Evolutionary conservation across 1,284 basidiomycete species (phyloP).

Genomic region (Trichosporon asahii): DNA sequence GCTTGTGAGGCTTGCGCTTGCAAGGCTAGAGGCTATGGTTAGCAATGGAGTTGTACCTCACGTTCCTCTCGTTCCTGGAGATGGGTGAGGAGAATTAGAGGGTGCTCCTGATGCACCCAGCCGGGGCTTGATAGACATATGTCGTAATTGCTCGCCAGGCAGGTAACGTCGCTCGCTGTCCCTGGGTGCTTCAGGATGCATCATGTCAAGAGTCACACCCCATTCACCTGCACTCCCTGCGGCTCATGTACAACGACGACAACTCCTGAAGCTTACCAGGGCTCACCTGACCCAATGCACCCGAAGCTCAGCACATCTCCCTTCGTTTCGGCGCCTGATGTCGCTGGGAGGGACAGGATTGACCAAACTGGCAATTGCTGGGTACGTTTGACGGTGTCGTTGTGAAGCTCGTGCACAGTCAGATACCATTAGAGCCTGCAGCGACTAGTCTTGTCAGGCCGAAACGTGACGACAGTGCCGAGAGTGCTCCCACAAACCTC

Average conservation of each 20-base stretch:
- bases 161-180: constrained; percentile 4
- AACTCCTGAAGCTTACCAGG: background rate
- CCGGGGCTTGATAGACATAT: background rate
- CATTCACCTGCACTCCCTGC: background rate
- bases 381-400: background rate
- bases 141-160: background rate
- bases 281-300: background rate
- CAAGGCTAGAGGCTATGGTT: background rate
- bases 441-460: background rate
- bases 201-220: background rate
- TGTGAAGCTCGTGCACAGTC: background rate
- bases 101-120: background rate
- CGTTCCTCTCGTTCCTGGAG: constrained; percentile 6
- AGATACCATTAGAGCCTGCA: background rate
- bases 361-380: background rate
- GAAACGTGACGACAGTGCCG: background rate
- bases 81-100: constrained; percentile 3
- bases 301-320: background rate
- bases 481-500: background rate
- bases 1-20: no score
- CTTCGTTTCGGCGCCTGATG: background rate
- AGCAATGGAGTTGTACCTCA: constrained; percentile 7
- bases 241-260: background rate
- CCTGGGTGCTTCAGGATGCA: background rate
- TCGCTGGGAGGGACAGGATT: background rate